Evolutionary conservation across 768 basidiomycete genomes (phyloP).

Genomic region (Dictyophora rubrovolvata): DNA sequence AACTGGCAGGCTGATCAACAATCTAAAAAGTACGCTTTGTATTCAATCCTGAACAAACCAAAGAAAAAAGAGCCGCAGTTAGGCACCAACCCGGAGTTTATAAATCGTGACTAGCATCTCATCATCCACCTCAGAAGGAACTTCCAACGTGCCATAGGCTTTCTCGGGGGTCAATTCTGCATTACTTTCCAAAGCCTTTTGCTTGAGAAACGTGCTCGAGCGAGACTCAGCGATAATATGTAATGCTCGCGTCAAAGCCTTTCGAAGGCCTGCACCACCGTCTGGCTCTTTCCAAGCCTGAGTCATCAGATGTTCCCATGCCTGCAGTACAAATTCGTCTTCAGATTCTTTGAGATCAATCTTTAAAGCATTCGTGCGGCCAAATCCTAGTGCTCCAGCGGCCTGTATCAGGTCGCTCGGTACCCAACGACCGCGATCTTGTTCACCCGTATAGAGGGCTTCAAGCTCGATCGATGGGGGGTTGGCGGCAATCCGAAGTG

Average conservation of each 20-base stretch:
- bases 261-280: constrained; percentile 36
- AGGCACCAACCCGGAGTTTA: constrained; percentile 48
- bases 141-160: constrained; percentile 64
- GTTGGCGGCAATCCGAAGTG: constrained; percentile 36
- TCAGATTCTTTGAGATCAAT: constrained; percentile 66
- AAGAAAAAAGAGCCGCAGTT: background rate
- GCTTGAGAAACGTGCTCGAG: constrained; percentile 38
- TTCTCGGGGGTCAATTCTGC: constrained; percentile 54
- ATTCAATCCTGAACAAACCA: background rate
- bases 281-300: constrained; percentile 40
- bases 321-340: constrained; percentile 58
- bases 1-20: constrained; percentile 58
- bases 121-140: constrained; percentile 64
- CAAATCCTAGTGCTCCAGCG: constrained; percentile 52
- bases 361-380: constrained; percentile 41
- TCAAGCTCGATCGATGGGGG: constrained; percentile 38
- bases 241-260: constrained; percentile 57
- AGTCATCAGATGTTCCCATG: constrained; percentile 53
- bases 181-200: constrained; percentile 34
- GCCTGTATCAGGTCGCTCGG: constrained; percentile 42
- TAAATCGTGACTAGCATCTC: constrained; percentile 67
- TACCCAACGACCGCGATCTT: constrained; percentile 54
- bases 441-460: constrained; percentile 50
- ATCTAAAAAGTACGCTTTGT: constrained; percentile 32
- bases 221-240: constrained; percentile 57